Conservation (phyloP, 345 rosid genomes). For the Brassica cretica region DNA sequence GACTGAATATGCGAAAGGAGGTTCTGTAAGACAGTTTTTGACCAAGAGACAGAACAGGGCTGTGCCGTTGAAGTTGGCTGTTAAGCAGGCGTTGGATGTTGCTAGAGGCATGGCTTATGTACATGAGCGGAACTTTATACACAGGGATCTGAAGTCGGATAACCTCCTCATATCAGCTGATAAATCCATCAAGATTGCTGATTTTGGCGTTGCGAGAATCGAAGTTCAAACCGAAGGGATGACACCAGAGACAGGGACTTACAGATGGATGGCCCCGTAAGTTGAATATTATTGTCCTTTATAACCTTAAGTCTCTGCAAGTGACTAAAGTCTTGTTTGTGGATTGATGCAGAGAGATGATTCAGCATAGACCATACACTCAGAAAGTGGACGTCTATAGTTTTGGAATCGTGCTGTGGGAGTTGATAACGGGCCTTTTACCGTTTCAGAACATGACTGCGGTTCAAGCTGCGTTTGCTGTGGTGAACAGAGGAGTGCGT, state of each 20-base stretch:
- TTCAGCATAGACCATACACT: conserved; percentile 58
- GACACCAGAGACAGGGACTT: conserved; percentile 58
- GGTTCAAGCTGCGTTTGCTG: conserved; percentile 47
- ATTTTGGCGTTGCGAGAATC: conserved; percentile 53
- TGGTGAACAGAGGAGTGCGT: conserved; percentile 44
- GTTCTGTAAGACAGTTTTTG: conserved; percentile 45
- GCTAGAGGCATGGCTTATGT: conserved; percentile 57
- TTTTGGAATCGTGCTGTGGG: conserved; percentile 64
- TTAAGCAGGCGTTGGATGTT: conserved; percentile 53
- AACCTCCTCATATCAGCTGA: conserved; percentile 52
- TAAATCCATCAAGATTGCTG: conserved; percentile 54
- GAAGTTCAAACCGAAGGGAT: conserved; percentile 51
- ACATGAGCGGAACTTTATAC: conserved; percentile 49
- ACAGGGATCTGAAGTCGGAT: conserved; percentile 53
- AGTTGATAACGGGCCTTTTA: conserved; percentile 46
- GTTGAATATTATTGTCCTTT: conserved; percentile 25
- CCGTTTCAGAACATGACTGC: conserved; percentile 52
- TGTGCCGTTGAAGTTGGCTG: conserved; percentile 49
- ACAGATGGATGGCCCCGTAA: conserved; percentile 65
- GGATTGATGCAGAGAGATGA: conserved; percentile 53
- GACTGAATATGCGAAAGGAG: conserved; percentile 51
- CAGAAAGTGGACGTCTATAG: conserved; percentile 61
- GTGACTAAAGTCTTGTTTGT: neutral
- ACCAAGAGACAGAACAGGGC: conserved; percentile 45
- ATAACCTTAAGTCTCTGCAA: neutral